Conservation (phyloP, 768 basidiomycete species). For the Rhizopogon vinicolor region DNA sequence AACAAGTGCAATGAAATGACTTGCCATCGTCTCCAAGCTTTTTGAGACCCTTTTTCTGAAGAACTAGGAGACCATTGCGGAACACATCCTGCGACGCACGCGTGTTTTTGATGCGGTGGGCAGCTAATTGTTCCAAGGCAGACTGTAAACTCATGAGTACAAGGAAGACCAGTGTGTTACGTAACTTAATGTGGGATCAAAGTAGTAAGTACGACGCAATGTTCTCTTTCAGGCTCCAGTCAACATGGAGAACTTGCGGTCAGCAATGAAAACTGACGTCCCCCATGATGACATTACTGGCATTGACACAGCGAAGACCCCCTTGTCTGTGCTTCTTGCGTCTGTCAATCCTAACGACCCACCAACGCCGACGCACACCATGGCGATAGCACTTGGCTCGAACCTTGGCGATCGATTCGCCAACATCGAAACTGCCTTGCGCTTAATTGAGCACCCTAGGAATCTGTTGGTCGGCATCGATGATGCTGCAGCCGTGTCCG, state of each 20-base stretch:
- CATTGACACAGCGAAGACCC: too few relatives aligned
- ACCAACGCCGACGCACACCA: conserved; percentile 25
- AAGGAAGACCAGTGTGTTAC: background rate
- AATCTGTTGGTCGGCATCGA: conserved; percentile 20
- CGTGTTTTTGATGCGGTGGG: conserved; percentile 45
- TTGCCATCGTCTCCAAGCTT: conserved; percentile 57
- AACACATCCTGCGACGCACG: conserved; percentile 58
- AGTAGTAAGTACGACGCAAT: too few relatives aligned
- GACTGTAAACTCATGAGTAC: conserved; percentile 39
- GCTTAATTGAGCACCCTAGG: conserved; percentile 54
- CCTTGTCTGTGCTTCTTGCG: background rate
- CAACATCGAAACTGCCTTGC: conserved; percentile 77
- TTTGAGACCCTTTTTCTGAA: conserved; percentile 40
- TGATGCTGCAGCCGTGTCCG: conserved; percentile 24
- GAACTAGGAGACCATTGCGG: conserved; percentile 44
- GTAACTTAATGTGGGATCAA: background rate
- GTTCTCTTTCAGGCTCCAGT: too few relatives aligned
- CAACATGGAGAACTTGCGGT: too few relatives aligned
- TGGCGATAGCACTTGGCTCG: conserved; percentile 79
- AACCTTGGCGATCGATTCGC: conserved; percentile 86
- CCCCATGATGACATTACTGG: too few relatives aligned
- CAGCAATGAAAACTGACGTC: too few relatives aligned
- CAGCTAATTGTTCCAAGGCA: conserved; percentile 49
- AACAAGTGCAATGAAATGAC: conserved; percentile 1
- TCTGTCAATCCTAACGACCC: background rate